Percentiles rank a stretch among this genome's conserved stretches.
Conservation (phyloP, 1,139 yeast species). For the Hyphopichia burtonii region DNA sequence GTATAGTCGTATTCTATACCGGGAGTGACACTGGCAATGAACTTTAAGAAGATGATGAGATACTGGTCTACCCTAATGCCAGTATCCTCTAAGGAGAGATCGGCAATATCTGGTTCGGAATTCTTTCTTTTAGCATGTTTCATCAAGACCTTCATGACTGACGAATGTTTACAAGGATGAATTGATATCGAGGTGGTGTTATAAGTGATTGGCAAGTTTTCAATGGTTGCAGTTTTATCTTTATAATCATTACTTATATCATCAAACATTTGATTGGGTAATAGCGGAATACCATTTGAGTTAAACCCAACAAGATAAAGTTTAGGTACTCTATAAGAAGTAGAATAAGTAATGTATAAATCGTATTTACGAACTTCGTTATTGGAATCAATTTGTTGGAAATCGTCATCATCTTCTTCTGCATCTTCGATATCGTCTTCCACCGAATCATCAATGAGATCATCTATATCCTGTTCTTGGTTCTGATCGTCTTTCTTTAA, state of each 20-base stretch:
- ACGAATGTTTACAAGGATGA: conserved; percentile 95
- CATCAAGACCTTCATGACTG: conserved; percentile 88
- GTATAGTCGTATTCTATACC: conserved; percentile 97
- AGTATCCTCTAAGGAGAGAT: conserved; percentile 41
- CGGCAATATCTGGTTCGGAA: conserved; percentile 30
- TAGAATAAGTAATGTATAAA: conserved; percentile 85
- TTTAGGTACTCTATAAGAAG: conserved; percentile 95
- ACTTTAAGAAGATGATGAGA: conserved; percentile 81
- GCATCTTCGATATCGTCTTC: conserved; percentile 26
- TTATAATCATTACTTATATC: conserved; percentile 90
- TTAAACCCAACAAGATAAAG: conserved; percentile 88
- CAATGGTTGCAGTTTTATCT: conserved; percentile 95
- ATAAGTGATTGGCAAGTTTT: conserved; percentile 79
- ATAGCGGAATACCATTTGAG: conserved; percentile 77
- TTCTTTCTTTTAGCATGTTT: conserved; percentile 43
- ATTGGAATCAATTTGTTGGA: conserved; percentile 26
- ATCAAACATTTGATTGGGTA: conserved; percentile 90
- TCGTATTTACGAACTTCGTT: conserved; percentile 70
- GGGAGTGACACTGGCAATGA: conserved; percentile 95
- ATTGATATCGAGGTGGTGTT: conserved; percentile 84
- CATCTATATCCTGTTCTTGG: conserved; percentile 33
- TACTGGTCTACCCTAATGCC: conserved; percentile 85
- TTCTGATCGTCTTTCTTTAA: conserved; percentile 9
- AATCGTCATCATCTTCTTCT: conserved; percentile 33
- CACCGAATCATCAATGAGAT: conserved; percentile 38